A percentile compares a stretch with the other conserved stretches of the same genome.
phyloP scores from a whole-genome alignment of 176 grass and related monocot species.

The Chloris gayana region DNA sequence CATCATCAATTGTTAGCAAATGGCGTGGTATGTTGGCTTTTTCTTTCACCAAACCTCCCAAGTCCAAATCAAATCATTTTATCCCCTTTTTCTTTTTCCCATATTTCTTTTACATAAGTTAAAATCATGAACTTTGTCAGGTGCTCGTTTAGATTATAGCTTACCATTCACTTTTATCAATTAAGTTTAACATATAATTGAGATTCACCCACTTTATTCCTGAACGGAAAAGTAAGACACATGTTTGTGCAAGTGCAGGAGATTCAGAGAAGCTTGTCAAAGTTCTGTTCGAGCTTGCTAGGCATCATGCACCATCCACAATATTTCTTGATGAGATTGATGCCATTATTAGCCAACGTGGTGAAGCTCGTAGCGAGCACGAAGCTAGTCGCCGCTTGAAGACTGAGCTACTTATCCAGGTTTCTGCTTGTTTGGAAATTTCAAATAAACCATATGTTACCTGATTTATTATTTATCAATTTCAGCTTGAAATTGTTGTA shows the following conservation, averaged over 20 bases:
- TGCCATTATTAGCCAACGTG: constrained; percentile 91
- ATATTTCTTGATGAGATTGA: constrained; percentile 99
- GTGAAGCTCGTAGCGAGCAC: constrained; percentile 96
- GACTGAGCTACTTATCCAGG: constrained; percentile 96
- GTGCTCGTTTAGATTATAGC: neutral
- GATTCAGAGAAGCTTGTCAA: constrained; percentile 98
- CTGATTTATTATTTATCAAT: constrained; percentile 12
- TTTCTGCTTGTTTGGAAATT: constrained; percentile 19
- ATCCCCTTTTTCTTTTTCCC: neutral
- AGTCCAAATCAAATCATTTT: neutral
- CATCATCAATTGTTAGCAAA: constrained; percentile 98
- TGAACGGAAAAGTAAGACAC: constrained; percentile 6
- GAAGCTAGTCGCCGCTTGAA: constrained; percentile 94
- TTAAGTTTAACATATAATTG: neutral
- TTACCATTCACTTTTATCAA: neutral
- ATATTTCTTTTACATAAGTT: neutral
- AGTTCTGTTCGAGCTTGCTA: constrained; percentile 97
- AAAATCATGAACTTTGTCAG: neutral
- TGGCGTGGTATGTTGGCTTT: constrained; percentile 63
- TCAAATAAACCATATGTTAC: constrained; percentile 10
- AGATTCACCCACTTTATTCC: neutral
- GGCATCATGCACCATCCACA: constrained; percentile 94
- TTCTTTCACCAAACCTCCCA: neutral
- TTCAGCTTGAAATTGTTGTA: constrained; percentile 3
- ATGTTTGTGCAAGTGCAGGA: constrained; percentile 49